A percentile compares a stretch with the other conserved stretches of the same genome.
phyloP scores from a whole-genome alignment of 805 yeast genomes.

The Torulaspora delbrueckii region DNA sequence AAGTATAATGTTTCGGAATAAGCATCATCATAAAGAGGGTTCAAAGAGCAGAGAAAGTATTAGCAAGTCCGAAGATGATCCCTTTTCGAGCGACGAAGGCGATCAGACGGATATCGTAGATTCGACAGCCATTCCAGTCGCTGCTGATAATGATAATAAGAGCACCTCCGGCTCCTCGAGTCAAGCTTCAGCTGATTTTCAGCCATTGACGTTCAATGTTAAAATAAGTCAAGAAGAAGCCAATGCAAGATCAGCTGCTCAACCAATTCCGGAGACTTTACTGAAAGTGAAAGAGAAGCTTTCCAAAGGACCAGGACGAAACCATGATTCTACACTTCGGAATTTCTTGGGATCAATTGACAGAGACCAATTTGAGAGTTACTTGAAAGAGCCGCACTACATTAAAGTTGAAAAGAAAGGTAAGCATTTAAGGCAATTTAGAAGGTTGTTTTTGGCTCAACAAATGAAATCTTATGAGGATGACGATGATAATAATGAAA shows the following conservation, averaged over 20 bases:
- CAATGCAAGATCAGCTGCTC: neutral
- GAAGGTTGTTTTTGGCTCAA: slow-evolving; percentile 60
- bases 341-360: slow-evolving; percentile 25
- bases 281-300: slow-evolving; percentile 17
- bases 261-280: slow-evolving; percentile 11
- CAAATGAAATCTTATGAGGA: slow-evolving; percentile 42
- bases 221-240: slow-evolving; percentile 8
- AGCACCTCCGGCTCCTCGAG: neutral
- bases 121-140: neutral
- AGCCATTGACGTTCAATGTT: slow-evolving; percentile 26
- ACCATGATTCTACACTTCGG: slow-evolving; percentile 7
- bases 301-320: slow-evolving; percentile 7
- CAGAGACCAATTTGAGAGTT: slow-evolving; percentile 39
- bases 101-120: neutral
- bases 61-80: neutral
- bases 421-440: slow-evolving; percentile 43
- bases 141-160: neutral
- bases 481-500: slow-evolving; percentile 3
- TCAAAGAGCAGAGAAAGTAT: neutral
- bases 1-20: slow-evolving; percentile 1
- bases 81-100: neutral
- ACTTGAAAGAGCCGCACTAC: slow-evolving; percentile 51
- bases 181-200: slow-evolving; percentile 24
- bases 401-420: slow-evolving; percentile 46
- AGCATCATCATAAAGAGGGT: neutral